Conservation (phyloP, 768 basidiomycete species). For the Lactarius hatsudake region DNA sequence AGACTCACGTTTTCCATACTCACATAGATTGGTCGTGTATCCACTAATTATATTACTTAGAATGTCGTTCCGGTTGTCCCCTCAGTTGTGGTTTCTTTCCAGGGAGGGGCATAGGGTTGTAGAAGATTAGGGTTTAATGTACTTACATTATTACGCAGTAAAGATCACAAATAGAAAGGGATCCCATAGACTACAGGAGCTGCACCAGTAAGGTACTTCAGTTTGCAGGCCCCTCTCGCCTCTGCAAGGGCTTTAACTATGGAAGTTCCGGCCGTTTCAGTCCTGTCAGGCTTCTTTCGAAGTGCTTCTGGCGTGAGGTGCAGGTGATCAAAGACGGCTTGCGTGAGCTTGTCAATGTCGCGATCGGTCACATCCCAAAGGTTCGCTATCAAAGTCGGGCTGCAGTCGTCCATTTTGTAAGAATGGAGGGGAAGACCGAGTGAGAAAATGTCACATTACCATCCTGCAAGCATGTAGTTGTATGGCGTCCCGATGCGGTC, state of each 20-base stretch:
- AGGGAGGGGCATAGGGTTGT: background rate
- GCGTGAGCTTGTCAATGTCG: slow-evolving; percentile 92
- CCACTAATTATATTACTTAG: background rate
- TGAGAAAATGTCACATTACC: slow-evolving; percentile 53
- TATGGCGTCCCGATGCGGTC: slow-evolving; percentile 90
- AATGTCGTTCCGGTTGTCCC: background rate
- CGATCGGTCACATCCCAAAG: slow-evolving; percentile 98
- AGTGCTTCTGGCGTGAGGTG: slow-evolving; percentile 42
- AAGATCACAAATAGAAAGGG: slow-evolving; percentile 71
- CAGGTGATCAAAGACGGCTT: slow-evolving; percentile 75
- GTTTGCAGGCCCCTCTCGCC: slow-evolving; percentile 78
- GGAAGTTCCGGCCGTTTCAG: slow-evolving; percentile 37
- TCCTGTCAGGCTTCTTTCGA: slow-evolving; percentile 26
- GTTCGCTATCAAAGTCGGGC: slow-evolving; percentile 91
- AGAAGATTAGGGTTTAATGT: background rate
- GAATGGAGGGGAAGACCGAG: background rate
- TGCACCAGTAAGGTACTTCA: slow-evolving; percentile 92
- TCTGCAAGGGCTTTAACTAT: slow-evolving; percentile 77
- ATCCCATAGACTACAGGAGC: slow-evolving; percentile 95
- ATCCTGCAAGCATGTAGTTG: slow-evolving; percentile 96
- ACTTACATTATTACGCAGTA: background rate
- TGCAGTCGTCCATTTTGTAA: slow-evolving; percentile 9
- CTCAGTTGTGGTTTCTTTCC: background rate
- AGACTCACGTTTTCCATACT: background rate
- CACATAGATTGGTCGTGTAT: background rate